Percentiles rank a stretch among this genome's conserved stretches.
Conservation (phyloP, 176 grass and related monocot species). For the Hyparrhenia diplandra region DNA sequence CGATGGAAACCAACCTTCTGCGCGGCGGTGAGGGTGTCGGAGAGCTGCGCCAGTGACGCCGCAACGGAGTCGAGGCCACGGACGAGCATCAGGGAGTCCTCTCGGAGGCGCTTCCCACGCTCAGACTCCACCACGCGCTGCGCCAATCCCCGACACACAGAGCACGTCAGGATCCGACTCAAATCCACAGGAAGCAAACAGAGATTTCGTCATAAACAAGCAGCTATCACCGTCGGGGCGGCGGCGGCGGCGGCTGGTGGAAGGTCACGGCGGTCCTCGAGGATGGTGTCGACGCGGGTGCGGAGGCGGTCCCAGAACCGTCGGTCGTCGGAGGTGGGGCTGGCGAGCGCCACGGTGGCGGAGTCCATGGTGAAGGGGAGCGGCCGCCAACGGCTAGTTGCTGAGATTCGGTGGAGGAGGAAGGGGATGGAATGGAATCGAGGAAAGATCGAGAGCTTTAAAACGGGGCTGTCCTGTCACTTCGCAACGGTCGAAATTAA, state of each 20-base stretch:
- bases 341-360: constrained; percentile 30
- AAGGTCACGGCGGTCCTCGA: constrained; percentile 45
- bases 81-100: constrained; percentile 79
- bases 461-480: not conserved
- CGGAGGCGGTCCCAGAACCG: constrained; percentile 71
- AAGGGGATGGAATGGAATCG: not conserved
- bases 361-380: constrained; percentile 42
- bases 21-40: constrained; percentile 67
- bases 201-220: not conserved
- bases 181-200: not conserved
- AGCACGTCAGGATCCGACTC: not conserved
- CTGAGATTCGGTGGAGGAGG: not conserved
- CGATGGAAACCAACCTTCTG: constrained; percentile 77
- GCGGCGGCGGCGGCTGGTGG: not conserved
- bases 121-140: constrained; percentile 54
- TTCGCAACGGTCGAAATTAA: constrained; percentile 40
- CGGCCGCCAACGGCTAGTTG: constrained; percentile 48
- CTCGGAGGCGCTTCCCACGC: constrained; percentile 68
- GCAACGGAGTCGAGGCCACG: constrained; percentile 87
- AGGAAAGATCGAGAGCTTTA: not conserved
- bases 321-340: constrained; percentile 70
- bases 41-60: constrained; percentile 68
- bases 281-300: constrained; percentile 71
- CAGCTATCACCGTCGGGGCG: not conserved
- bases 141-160: not conserved